These are phyloP conservation scores for Cymodocea nodosa DNA, from an alignment of 116 monocot species.

Conservation along the genomic window DNA sequence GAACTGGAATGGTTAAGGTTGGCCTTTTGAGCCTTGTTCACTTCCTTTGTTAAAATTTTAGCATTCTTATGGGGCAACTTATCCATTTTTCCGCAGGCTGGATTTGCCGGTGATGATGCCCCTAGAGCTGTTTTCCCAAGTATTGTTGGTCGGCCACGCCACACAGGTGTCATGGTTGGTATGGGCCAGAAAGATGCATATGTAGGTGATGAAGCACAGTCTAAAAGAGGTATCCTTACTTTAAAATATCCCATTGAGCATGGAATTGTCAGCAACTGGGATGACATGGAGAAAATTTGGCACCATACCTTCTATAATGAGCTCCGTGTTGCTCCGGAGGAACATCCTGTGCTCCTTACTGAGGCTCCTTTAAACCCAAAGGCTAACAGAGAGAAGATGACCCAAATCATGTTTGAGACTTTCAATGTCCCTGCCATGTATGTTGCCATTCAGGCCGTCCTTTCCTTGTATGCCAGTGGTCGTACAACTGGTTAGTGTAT, in stretches of 20 bases:
- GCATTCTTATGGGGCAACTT: no score
- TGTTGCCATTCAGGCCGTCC: conserved; percentile 13
- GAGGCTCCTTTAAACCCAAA: conserved; percentile 19
- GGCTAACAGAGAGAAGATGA: conserved; percentile 15
- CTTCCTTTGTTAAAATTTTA: no score
- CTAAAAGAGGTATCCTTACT: conserved; percentile 24
- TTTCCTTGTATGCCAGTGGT: conserved; percentile 15
- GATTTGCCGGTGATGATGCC: conserved; percentile 27
- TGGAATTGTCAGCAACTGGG: conserved; percentile 30
- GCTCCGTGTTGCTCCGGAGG: conserved; percentile 20
- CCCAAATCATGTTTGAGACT: conserved; percentile 11
- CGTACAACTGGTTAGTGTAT: conserved; percentile 15
- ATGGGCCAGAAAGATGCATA: no score
- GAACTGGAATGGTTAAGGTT: neutral
- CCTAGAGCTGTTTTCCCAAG: conserved; percentile 27
- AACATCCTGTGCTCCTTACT: conserved; percentile 20
- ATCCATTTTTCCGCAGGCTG: conserved; percentile 4
- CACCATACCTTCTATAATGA: conserved; percentile 1
- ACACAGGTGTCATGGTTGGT: no score
- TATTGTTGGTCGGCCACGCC: no score
- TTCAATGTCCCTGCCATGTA: conserved; percentile 17
- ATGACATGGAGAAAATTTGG: conserved; percentile 4
- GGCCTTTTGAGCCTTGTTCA: neutral
- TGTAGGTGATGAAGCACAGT: conserved; percentile 22
- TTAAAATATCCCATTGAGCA: conserved; percentile 27